A percentile compares a stretch with the other conserved stretches of the same genome.
Conservation (phyloP, 129 eudicot genomes). For the Calendula officinalis region DNA sequence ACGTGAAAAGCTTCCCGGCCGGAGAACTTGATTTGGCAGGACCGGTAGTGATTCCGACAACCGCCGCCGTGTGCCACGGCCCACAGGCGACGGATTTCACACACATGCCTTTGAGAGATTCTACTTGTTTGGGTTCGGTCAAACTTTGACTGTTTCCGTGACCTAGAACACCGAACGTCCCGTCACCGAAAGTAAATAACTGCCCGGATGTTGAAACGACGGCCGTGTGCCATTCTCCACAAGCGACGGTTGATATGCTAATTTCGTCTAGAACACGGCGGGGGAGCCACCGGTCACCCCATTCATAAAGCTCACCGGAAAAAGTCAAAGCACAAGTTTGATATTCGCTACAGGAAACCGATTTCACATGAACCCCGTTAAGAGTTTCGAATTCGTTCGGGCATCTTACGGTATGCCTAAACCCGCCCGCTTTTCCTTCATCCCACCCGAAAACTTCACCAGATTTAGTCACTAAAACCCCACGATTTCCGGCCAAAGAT, state of each 20-base stretch:
- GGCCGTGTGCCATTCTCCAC: conserved; percentile 67
- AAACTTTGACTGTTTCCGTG: conserved; percentile 51
- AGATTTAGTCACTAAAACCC: conserved; percentile 49
- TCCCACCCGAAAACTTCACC: conserved; percentile 73
- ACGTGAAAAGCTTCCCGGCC: conserved; percentile 54
- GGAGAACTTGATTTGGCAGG: conserved; percentile 25
- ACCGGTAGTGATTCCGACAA: conserved; percentile 40
- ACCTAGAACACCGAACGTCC: conserved; percentile 74
- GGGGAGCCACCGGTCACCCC: conserved; percentile 67
- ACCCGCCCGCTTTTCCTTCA: conserved; percentile 52
- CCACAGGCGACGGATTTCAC: conserved; percentile 66
- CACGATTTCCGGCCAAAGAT: conserved; percentile 43
- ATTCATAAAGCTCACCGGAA: conserved; percentile 55
- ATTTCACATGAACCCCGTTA: conserved; percentile 33
- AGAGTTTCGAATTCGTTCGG: conserved; percentile 55
- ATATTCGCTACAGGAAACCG: conserved; percentile 56
- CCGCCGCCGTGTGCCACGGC: conserved; percentile 70
- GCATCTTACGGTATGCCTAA: conserved; percentile 31
- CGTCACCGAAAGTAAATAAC: conserved; percentile 61
- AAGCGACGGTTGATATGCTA: conserved; percentile 40
- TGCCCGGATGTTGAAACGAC: conserved; percentile 47
- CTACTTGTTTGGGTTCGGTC: conserved; percentile 57
- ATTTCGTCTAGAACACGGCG: conserved; percentile 42
- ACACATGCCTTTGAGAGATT: conserved; percentile 41
- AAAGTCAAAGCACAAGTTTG: conserved; percentile 56